These are phyloP conservation scores for Kwoniella europaea DNA, from an alignment of 768 basidiomycete species.

Conservation along the genomic window DNA sequence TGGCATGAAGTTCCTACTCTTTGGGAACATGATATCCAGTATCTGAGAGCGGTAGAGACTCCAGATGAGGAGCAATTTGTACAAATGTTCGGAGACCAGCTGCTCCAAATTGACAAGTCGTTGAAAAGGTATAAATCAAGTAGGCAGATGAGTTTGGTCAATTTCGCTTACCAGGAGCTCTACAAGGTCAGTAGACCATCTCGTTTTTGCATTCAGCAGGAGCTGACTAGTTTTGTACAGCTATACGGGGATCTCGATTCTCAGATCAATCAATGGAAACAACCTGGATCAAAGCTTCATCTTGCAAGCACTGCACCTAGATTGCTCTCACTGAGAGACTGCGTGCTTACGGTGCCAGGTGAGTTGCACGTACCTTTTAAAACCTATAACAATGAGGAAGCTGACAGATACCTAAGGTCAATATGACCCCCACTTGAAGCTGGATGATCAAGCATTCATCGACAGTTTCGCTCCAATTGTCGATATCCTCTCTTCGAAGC, in stretches of 20 bases:
- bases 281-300: slow-evolving; percentile 49
- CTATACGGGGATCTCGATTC: slow-evolving; percentile 51
- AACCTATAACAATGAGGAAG: not conserved
- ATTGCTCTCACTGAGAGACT: slow-evolving; percentile 47
- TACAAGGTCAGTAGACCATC: slow-evolving; percentile 31
- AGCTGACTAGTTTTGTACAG: slow-evolving; percentile 14
- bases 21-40: slow-evolving; percentile 41
- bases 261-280: slow-evolving; percentile 47
- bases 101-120: slow-evolving; percentile 33
- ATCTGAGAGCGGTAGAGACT: slow-evolving; percentile 47
- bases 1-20: slow-evolving; percentile 45
- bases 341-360: slow-evolving; percentile 55
- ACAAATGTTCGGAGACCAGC: slow-evolving; percentile 43
- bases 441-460: slow-evolving; percentile 56
- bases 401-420: slow-evolving; percentile 33
- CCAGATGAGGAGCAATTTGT: slow-evolving; percentile 56
- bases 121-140: slow-evolving; percentile 35
- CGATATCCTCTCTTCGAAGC: slow-evolving; percentile 53
- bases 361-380: slow-evolving; percentile 9
- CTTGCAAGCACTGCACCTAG: slow-evolving; percentile 49
- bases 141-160: slow-evolving; percentile 35
- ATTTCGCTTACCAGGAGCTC: slow-evolving; percentile 43
- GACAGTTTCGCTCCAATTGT: slow-evolving; percentile 45
- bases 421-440: slow-evolving; percentile 48
- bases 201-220: not conserved